Evolutionary conservation across 1,284 basidiomycete genomes (phyloP).

Genomic region (Pyrrhoderma noxium): DNA sequence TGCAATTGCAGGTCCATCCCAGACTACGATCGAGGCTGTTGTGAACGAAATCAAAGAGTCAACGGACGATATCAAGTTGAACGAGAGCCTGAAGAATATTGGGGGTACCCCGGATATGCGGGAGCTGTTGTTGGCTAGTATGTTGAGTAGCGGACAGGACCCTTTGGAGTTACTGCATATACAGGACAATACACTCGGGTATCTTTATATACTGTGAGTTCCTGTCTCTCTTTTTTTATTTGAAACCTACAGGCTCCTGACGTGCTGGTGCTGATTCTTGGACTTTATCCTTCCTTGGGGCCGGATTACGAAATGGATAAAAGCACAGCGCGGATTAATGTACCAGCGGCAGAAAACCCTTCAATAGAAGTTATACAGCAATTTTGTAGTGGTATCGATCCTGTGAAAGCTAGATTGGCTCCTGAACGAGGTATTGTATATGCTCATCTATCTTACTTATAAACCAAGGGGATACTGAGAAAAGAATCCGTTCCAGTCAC

Average conservation of each 20-base stretch:
- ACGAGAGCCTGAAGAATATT: background rate
- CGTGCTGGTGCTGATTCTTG: too few relatives aligned
- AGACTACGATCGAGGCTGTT: conserved; percentile 10
- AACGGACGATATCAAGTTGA: conserved; percentile 9
- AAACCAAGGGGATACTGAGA: too few relatives aligned
- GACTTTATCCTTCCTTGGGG: too few relatives aligned
- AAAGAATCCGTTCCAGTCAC: conserved; percentile 29
- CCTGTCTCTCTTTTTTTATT: too few relatives aligned
- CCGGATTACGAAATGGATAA: too few relatives aligned
- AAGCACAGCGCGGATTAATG: conserved; percentile 36
- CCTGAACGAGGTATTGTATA: conserved; percentile 53
- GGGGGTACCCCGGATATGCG: conserved; percentile 9
- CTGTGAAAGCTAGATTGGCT: conserved; percentile 52
- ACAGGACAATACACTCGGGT: conserved; percentile 50
- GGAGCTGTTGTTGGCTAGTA: conserved; percentile 16
- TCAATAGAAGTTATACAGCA: conserved; percentile 38
- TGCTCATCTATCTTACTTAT: background rate
- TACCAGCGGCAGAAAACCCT: conserved; percentile 26
- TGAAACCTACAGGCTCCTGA: too few relatives aligned
- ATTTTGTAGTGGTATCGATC: conserved; percentile 53
- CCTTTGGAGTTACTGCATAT: conserved; percentile 52
- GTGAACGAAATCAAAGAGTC: conserved; percentile 17
- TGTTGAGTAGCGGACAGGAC: conserved; percentile 29
- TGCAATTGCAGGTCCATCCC: conserved; percentile 2
- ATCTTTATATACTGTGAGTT: conserved; percentile 64